phyloP scores from a whole-genome alignment of 345 rosid genomes.

The Lepidium aucheri region DNA sequence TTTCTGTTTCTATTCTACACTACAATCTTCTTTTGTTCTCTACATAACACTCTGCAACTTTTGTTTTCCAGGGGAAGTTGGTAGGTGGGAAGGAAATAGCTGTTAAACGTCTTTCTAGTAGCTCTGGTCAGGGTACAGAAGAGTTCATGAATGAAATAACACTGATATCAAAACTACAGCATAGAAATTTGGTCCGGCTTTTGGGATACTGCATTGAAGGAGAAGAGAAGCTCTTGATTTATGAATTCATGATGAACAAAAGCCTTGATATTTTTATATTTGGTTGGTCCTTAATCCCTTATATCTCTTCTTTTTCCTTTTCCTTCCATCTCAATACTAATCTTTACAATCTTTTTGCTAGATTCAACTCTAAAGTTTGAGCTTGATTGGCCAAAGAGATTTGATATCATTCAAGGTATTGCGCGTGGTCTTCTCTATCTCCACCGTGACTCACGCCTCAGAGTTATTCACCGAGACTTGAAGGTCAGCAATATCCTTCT shows the following conservation, averaged over 20 bases:
- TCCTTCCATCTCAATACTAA: no score
- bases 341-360: not conserved
- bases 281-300: conserved; percentile 24
- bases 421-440: conserved; percentile 28
- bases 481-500: conserved; percentile 26
- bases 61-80: conserved; percentile 31
- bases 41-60: not conserved
- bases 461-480: conserved; percentile 23
- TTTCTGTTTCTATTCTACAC: not conserved
- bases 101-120: conserved; percentile 39
- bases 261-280: conserved; percentile 47
- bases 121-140: conserved; percentile 39
- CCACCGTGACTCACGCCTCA: conserved; percentile 26
- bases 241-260: conserved; percentile 53
- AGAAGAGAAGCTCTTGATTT: conserved; percentile 44
- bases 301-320: no score
- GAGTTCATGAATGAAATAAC: conserved; percentile 43
- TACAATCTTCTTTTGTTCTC: not conserved
- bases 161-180: conserved; percentile 53
- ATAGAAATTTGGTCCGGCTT: conserved; percentile 56
- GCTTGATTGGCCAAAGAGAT: conserved; percentile 23
- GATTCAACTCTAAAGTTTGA: conserved; percentile 16
- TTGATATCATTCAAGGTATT: conserved; percentile 23
- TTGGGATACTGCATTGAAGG: conserved; percentile 48
- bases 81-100: conserved; percentile 40